Evolutionary conservation across 305 asterid species (phyloP).

Genomic region (Rubia occidens): DNA sequence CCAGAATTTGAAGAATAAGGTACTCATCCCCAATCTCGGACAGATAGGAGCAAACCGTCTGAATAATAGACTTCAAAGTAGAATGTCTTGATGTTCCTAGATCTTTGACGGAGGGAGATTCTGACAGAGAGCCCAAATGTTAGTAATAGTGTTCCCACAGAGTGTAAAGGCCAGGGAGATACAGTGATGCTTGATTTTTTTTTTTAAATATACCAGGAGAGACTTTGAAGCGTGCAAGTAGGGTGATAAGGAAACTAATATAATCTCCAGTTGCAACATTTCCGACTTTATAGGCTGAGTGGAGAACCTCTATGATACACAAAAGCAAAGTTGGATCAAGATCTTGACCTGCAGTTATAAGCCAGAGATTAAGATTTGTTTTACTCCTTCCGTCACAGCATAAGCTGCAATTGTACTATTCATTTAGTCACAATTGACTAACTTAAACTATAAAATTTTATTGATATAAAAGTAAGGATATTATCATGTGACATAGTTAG

Average conservation of each 20-base stretch:
- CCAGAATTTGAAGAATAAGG: slow-evolving; percentile 65
- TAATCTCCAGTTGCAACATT: slow-evolving; percentile 66
- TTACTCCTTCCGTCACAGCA: no score
- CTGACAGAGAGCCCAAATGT: slow-evolving; percentile 38
- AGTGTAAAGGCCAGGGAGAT: background rate
- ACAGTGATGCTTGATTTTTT: slow-evolving; percentile 13
- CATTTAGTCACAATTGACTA: no score
- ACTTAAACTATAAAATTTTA: no score
- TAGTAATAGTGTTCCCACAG: background rate
- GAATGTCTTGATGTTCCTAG: slow-evolving; percentile 40
- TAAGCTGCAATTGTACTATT: no score
- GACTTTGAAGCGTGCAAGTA: slow-evolving; percentile 61
- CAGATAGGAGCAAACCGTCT: slow-evolving; percentile 45
- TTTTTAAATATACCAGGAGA: slow-evolving; percentile 51
- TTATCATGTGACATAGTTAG: no score
- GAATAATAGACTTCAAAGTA: slow-evolving; percentile 44
- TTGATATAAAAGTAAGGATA: no score
- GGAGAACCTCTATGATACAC: slow-evolving; percentile 68
- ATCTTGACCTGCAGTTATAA: slow-evolving; percentile 48
- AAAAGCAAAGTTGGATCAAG: slow-evolving; percentile 39
- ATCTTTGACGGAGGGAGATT: slow-evolving; percentile 23
- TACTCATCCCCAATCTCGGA: slow-evolving; percentile 58
- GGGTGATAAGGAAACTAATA: slow-evolving; percentile 67
- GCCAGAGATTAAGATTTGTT: slow-evolving; percentile 12
- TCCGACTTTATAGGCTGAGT: slow-evolving; percentile 67